Conservation (phyloP, 441 rosid species). For the Sinapis alba region DNA sequence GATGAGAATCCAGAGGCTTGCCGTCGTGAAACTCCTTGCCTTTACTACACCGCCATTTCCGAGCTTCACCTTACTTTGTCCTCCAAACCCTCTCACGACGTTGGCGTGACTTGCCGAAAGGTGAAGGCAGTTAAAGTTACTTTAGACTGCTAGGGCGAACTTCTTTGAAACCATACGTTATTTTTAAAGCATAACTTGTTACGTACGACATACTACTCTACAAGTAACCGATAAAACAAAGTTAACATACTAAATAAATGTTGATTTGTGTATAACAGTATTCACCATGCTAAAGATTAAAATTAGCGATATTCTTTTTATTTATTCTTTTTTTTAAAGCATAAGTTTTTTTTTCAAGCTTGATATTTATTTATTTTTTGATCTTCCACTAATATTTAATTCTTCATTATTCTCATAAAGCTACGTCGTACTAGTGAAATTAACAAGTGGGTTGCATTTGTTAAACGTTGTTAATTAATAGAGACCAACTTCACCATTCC, state of each 20-base stretch:
- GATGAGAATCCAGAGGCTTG: neutral
- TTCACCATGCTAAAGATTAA: neutral
- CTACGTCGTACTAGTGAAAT: neutral
- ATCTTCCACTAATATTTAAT: neutral
- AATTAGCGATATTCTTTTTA: neutral
- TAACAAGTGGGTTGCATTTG: neutral
- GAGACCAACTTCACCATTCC: neutral
- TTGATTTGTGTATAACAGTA: neutral
- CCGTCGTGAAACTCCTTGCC: neutral
- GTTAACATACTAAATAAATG: neutral
- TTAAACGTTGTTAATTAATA: constrained; percentile 5
- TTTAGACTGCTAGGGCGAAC: neutral
- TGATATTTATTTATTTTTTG: neutral
- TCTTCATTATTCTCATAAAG: neutral
- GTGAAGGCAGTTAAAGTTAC: neutral
- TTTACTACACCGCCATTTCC: neutral
- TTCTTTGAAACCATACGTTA: neutral
- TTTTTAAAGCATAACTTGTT: neutral
- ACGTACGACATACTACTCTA: neutral
- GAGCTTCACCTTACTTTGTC: neutral
- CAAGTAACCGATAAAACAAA: neutral
- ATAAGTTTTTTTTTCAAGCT: no score
- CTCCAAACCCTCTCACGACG: neutral
- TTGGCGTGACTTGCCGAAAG: neutral
- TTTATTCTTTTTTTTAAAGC: neutral